phyloP scores from a whole-genome alignment of 306 rosid genomes.

The Cucumis hystrix region DNA sequence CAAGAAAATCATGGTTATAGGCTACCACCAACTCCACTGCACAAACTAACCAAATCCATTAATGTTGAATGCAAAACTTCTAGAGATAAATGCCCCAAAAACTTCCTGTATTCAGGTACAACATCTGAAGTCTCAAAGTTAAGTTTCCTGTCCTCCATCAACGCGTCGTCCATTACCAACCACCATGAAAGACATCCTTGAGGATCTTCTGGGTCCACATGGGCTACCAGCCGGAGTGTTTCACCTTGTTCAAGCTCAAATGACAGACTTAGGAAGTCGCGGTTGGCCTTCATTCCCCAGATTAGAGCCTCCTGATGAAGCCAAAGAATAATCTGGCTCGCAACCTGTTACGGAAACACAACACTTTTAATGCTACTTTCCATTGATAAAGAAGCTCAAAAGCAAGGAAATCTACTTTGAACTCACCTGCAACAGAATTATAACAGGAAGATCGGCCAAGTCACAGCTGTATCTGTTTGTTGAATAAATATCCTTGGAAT shows the following conservation, averaged over 20 bases:
- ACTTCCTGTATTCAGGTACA: slow-evolving; percentile 55
- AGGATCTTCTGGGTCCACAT: slow-evolving; percentile 67
- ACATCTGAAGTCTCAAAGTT: slow-evolving; percentile 31
- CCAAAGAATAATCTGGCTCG: slow-evolving; percentile 75
- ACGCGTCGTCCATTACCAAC: slow-evolving; percentile 65
- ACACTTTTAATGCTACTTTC: background rate
- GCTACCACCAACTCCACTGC: slow-evolving; percentile 40
- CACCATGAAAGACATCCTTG: slow-evolving; percentile 87
- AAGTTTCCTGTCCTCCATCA: slow-evolving; percentile 56
- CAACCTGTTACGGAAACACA: slow-evolving; percentile 43
- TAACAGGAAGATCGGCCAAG: slow-evolving; percentile 71
- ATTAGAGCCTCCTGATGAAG: slow-evolving; percentile 69
- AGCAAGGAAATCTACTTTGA: background rate
- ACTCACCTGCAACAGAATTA: slow-evolving; percentile 80
- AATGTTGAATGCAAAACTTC: slow-evolving; percentile 67
- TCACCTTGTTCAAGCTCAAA: slow-evolving; percentile 81
- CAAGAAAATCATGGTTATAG: slow-evolving; percentile 10
- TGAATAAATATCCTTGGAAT: slow-evolving; percentile 42
- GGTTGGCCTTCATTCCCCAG: slow-evolving; percentile 66
- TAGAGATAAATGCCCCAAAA: slow-evolving; percentile 65
- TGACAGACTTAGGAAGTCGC: slow-evolving; percentile 63
- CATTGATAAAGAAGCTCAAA: background rate
- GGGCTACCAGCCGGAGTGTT: slow-evolving; percentile 61
- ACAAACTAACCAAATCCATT: slow-evolving; percentile 70
- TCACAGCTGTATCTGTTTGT: slow-evolving; percentile 65